Percentiles rank a stretch among this genome's conserved stretches.
Evolutionary conservation across 176 grass and related monocot species (phyloP).

Genomic region (Alopecurus myosuroides): DNA sequence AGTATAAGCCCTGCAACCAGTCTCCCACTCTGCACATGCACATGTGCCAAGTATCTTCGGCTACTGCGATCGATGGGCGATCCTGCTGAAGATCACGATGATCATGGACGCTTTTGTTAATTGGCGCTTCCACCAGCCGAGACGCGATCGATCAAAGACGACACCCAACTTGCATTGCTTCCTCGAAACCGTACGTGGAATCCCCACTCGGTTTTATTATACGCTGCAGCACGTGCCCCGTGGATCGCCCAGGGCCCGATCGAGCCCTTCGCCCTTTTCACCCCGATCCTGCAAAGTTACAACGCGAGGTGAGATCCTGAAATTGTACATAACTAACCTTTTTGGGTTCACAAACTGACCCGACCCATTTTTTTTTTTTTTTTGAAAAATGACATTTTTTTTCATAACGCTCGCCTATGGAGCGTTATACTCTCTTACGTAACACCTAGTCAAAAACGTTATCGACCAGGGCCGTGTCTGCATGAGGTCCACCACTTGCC

Average conservation of each 20-base stretch:
- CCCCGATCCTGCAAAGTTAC: neutral
- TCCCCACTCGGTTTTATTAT: neutral
- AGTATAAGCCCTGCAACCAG: neutral
- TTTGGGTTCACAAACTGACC: too few species aligned
- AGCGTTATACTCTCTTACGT: too few species aligned
- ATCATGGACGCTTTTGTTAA: neutral
- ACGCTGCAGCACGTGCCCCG: neutral
- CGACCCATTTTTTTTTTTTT: too few species aligned
- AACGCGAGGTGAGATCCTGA: neutral
- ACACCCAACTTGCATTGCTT: neutral
- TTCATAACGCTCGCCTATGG: too few species aligned
- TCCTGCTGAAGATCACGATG: neutral
- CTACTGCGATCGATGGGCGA: neutral
- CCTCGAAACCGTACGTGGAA: conserved; percentile 5
- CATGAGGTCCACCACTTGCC: too few species aligned
- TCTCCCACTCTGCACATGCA: neutral
- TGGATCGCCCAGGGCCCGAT: neutral
- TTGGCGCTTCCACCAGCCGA: neutral
- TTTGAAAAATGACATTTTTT: too few species aligned
- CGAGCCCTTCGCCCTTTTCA: neutral
- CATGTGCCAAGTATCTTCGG: neutral
- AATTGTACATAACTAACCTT: too few species aligned
- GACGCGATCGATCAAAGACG: neutral
- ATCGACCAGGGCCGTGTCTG: too few species aligned
- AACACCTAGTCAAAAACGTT: too few species aligned